Conservation (phyloP, 805 yeast genomes). For the Debaryomyces maramus region DNA sequence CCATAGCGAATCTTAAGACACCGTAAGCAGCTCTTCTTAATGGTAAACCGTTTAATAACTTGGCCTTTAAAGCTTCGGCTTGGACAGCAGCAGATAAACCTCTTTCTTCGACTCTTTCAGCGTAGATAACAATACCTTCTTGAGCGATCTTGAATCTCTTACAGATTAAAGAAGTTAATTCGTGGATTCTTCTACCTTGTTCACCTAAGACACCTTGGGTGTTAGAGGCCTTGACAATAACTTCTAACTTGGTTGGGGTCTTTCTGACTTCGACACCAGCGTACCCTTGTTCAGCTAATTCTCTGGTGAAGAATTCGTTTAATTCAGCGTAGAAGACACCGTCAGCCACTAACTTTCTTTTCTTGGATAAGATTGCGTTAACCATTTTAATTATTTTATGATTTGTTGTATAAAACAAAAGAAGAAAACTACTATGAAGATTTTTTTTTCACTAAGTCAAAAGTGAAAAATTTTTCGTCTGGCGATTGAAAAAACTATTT, state of each 20-base stretch:
- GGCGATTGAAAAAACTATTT: too few relatives aligned
- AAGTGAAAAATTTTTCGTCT: conserved; percentile 8
- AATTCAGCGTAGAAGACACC: conserved; percentile 99
- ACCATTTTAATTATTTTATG: conserved; percentile 21
- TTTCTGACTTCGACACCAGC: conserved; percentile 99
- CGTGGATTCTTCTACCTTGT: conserved; percentile 99
- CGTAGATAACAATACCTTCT: conserved; percentile 91
- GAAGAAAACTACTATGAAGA: conserved; percentile 1
- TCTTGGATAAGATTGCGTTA: conserved; percentile 74
- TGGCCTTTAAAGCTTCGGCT: conserved; percentile 98
- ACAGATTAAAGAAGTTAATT: conserved; percentile 94
- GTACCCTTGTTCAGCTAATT: conserved; percentile 99
- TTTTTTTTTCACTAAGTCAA: neutral
- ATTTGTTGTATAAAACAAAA: conserved; percentile 1
- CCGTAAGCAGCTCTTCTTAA: conserved; percentile 99
- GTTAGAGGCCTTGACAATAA: conserved; percentile 98
- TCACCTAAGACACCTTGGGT: conserved; percentile 98
- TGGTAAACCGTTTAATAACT: conserved; percentile 97
- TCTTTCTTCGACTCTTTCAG: conserved; percentile 99
- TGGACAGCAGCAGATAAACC: conserved; percentile 99
- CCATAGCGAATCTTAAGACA: conserved; percentile 99
- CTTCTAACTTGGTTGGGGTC: conserved; percentile 97
- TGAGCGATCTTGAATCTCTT: conserved; percentile 97
- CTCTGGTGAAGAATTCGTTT: conserved; percentile 99
- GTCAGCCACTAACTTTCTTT: conserved; percentile 99